These are phyloP conservation scores for Diaporthe sp. DNA, from an alignment of 2,329 filamentous ascomycete genomes.

Conservation along the genomic window DNA sequence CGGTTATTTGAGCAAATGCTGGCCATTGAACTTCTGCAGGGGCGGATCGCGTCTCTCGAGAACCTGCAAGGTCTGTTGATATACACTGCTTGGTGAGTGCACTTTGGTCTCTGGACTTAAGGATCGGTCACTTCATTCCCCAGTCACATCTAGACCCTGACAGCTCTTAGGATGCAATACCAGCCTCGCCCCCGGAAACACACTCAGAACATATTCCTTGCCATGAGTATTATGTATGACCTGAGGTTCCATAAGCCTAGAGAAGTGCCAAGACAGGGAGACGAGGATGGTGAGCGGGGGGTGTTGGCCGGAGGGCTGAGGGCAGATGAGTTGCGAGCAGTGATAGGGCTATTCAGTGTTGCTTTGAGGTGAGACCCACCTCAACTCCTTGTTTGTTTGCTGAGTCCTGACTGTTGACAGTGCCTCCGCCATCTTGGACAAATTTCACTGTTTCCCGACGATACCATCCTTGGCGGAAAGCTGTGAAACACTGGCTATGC, in stretches of 20 bases:
- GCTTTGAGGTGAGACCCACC: not conserved
- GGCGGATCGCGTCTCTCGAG: not conserved
- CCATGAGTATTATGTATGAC: slow-evolving; percentile 1
- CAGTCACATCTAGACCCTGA: not conserved
- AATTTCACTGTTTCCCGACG: not conserved
- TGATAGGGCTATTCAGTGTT: not conserved
- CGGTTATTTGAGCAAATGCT: not conserved
- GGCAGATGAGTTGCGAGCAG: not conserved
- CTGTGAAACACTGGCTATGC: not conserved
- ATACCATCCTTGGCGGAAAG: not conserved
- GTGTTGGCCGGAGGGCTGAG: not conserved
- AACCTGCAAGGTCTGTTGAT: slow-evolving; percentile 5
- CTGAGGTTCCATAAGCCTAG: not conserved
- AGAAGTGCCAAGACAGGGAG: not conserved
- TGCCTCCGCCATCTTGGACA: slow-evolving; percentile 7
- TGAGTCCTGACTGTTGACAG: not conserved
- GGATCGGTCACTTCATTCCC: fast-evolving
- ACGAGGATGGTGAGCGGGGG: not conserved
- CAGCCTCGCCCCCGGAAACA: not conserved
- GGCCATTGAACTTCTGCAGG: not conserved
- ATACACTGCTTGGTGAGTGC: not conserved
- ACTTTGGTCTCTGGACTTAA: not conserved
- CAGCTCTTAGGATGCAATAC: not conserved
- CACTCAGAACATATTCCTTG: slow-evolving; percentile 3
- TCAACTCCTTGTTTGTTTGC: not conserved